Base-by-base conservation (phyloP, 208 protist genomes). In the Trypanosoma congolense region DNA sequence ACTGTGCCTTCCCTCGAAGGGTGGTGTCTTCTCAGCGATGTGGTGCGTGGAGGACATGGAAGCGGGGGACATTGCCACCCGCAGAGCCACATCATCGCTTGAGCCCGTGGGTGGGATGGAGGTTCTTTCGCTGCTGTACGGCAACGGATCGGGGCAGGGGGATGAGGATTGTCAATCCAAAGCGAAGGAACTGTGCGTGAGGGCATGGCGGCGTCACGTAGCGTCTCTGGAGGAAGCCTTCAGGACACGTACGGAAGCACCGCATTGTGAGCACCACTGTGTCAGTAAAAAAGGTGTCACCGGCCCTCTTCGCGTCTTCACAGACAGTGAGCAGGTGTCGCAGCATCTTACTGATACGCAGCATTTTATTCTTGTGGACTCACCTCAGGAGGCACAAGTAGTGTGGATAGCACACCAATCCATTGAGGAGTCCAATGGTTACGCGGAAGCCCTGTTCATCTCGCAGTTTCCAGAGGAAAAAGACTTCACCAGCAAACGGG, bases 1-100 rank as follows among this genome's bases (percentile, higher is more conserved):
- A n/a, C 44, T 77, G 26, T 82, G 53, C 41, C 75, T 82, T 47
- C 64, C 75, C 3, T 33, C 64, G 51, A 65, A 70, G 47, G 65
- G 72, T 26, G 61, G 61, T 48, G 66, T 77, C 10, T 62, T 77
- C 18, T 84, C 77, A 9, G 67, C 65, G 8, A 69, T 84, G 60
- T 84, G 77, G 77, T 61, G 65, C 28, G 55, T 64, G n/a, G 46
- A 60, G 26, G 65, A 75, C 2, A 70, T 80, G 51, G 52, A 68
- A 31, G 75, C 56, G 30, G 74, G 64, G 9, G 53, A 52, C 31
- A 65, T 66, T 31, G 48, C 60, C 9, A 71, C 62, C 35, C 44
- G 71, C 8, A 50, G 38, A 19, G 55, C 67, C 3, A n/a, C 16
- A 19, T 56, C 70, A 42, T 47, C 65, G 42, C 54, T 71, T 25